Evolutionary conservation across 2,329 filamentous ascomycete genomes (phyloP).

Genomic region (Trichoderma citrinoviride): DNA sequence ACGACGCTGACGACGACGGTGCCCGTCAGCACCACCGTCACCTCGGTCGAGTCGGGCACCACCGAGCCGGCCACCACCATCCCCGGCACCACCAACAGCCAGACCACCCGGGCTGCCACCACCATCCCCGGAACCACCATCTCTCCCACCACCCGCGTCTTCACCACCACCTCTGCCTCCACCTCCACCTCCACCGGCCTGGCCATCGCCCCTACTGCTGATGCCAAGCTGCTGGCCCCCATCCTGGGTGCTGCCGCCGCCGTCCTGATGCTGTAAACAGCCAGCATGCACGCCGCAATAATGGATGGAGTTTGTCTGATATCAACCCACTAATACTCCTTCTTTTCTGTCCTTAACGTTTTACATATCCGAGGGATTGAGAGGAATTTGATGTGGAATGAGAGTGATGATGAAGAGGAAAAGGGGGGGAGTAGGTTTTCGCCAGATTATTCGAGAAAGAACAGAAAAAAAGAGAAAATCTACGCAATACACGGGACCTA

Average conservation of each 20-base stretch:
- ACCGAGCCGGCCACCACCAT: slow-evolving; percentile 5
- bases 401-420: too few relatives aligned
- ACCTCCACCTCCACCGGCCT: slow-evolving; percentile 6
- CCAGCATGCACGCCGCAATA: too few relatives aligned
- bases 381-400: too few relatives aligned
- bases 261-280: slow-evolving; percentile 15
- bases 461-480: too few relatives aligned
- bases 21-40: slow-evolving; percentile 8
- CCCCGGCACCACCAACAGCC: slow-evolving; percentile 13
- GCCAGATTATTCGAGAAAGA: too few relatives aligned
- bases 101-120: neutral
- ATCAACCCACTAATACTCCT: too few relatives aligned
- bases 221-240: slow-evolving; percentile 19
- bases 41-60: slow-evolving; percentile 4
- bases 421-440: too few relatives aligned
- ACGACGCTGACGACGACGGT: neutral
- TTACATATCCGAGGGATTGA: too few relatives aligned
- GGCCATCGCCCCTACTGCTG: slow-evolving; percentile 7
- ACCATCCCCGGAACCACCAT: neutral
- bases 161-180: neutral
- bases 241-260: slow-evolving; percentile 18
- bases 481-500: too few relatives aligned
- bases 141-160: neutral
- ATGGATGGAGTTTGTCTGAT: too few relatives aligned
- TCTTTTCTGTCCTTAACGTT: too few relatives aligned